Evolutionary conservation across 495 filamentous ascomycete genomes (phyloP).

Genomic region (Aspergillus incahuasiensis): DNA sequence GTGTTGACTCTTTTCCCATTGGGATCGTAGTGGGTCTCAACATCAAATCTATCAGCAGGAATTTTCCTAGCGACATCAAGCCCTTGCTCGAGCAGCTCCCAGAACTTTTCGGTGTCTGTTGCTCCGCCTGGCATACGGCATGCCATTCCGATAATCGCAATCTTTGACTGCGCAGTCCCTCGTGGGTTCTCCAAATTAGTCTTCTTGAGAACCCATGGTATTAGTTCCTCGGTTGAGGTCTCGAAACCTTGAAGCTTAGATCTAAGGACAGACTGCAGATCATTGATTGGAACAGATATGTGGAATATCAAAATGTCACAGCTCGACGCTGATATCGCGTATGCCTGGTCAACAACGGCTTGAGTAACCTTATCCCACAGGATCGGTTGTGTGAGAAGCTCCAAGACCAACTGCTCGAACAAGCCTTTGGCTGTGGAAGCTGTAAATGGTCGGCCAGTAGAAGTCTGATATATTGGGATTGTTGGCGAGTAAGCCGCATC

Average conservation of each 20-base stretch:
- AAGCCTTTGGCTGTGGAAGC: constrained; percentile 21
- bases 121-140: constrained; percentile 35
- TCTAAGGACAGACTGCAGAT: neutral
- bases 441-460: constrained; percentile 15
- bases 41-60: constrained; percentile 39
- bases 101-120: constrained; percentile 27
- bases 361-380: constrained; percentile 25
- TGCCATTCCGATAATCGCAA: constrained; percentile 43
- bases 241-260: constrained; percentile 6
- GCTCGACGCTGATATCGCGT: constrained; percentile 18
- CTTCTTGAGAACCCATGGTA: neutral
- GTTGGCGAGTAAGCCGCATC: neutral
- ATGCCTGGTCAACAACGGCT: constrained; percentile 20
- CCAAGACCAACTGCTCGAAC: constrained; percentile 26
- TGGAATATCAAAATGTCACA: constrained; percentile 10
- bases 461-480: constrained; percentile 17
- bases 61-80: constrained; percentile 33
- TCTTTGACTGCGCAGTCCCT: constrained; percentile 21
- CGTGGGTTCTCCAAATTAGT: neutral
- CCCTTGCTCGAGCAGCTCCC: constrained; percentile 33
- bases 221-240: constrained; percentile 5
- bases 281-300: constrained; percentile 8
- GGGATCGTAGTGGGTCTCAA: constrained; percentile 33
- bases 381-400: constrained; percentile 31
- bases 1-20: constrained; percentile 33